Evolutionary conservation across 2,329 filamentous ascomycete genomes (phyloP).

Genomic region (Chaetomium olivaceum): DNA sequence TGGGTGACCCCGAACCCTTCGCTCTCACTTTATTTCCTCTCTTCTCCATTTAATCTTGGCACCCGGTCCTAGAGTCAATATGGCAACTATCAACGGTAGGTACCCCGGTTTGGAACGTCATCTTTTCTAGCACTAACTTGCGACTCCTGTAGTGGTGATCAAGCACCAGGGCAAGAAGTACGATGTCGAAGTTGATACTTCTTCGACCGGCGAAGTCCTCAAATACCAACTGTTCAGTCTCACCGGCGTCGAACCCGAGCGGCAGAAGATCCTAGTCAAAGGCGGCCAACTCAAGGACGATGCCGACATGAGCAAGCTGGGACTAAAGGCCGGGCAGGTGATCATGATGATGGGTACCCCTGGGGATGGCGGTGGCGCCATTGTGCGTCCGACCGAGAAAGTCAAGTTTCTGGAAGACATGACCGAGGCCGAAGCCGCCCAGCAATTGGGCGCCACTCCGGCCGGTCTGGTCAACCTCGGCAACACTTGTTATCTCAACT

Average conservation of each 20-base stretch:
- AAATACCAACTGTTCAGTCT: constrained; percentile 95
- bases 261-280: constrained; percentile 94
- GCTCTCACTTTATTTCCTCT: background rate
- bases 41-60: background rate
- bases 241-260: constrained; percentile 92
- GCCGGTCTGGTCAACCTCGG: constrained; percentile 89
- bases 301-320: constrained; percentile 78
- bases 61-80: constrained; percentile 8
- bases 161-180: constrained; percentile 96
- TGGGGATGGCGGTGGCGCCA: constrained; percentile 60
- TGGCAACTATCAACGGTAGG: constrained; percentile 31
- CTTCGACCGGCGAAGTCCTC: constrained; percentile 84
- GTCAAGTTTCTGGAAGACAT: constrained; percentile 95
- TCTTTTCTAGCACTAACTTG: constrained; percentile 30
- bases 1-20: background rate
- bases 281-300: constrained; percentile 95
- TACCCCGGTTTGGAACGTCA: constrained; percentile 2
- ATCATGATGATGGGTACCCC: constrained; percentile 98
- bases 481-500: constrained; percentile 98
- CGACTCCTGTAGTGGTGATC: constrained; percentile 69
- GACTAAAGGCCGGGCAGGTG: constrained; percentile 79
- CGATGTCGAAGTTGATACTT: constrained; percentile 86
- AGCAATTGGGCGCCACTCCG: constrained; percentile 79
- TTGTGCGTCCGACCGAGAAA: constrained; percentile 74
- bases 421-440: constrained; percentile 88